Evolutionary conservation across 169 alveolate genomes (phyloP), one percentile per base, ranked within the genome.

Genomic region (Amoebophrya sp.): DNA sequence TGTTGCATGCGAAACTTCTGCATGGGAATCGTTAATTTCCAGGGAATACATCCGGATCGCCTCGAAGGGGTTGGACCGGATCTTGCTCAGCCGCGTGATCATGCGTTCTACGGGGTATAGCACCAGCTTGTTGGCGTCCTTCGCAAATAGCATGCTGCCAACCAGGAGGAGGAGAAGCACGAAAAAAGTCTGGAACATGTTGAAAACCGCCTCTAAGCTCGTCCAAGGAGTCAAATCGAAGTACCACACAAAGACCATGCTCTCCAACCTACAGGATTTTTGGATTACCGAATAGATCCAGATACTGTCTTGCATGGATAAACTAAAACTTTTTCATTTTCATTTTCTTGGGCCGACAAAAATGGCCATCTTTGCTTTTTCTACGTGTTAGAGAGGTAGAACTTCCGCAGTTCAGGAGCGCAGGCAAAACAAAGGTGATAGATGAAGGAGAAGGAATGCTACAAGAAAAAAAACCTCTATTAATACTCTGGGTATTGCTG

Each of bases 71-170:
- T 91, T 91, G 93, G 39, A 77, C 89, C 93, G 77, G 90, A 91
- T 91, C 93, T 77, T 91, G 47, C 41, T 90, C 93, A 91, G 32
- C 77, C 77, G 77, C 90, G 90, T 66, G 93, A 91, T 91, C 93
- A 91, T 91, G 88, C 93, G 93, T 90, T 91, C 93, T 32, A 91
- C 77, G 40, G 93, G 93, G 29, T 77, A 77, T 29, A 91, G 89
- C 40, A 91, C 93, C 40, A 91, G 66, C 91, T 83, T 77, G 90
- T 91, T 91, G 39, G 93, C 93, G 77, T 91, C 93, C 18, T 83
- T 77, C 33, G 93, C 77, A 39, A 91, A 91, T 0, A 90, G 77
- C 90, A 83, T 83, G 40, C 88, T 90, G 0, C 93, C 93, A 39
- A 77, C 54, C 41, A 90, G 91, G 88, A 91, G 91, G 88, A 91